These are phyloP conservation scores for Nothophoma quercina DNA, from an alignment of 2,329 filamentous ascomycete genomes.

Conservation along the genomic window DNA sequence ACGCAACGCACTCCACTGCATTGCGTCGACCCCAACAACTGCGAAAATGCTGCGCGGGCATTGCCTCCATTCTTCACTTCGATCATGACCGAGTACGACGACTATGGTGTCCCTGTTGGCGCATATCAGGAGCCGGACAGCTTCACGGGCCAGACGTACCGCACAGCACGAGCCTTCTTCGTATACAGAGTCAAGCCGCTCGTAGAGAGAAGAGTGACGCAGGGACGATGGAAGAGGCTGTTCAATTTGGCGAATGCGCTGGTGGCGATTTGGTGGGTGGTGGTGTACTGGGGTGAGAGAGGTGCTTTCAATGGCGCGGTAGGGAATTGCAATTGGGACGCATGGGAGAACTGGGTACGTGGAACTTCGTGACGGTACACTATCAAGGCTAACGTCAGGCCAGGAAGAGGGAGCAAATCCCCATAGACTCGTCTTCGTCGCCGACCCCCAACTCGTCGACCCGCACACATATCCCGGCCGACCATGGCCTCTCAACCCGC, in stretches of 20 bases:
- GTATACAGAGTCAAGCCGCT: conserved; percentile 40
- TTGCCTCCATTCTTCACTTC: conserved; percentile 6
- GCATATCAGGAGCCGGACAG: conserved; percentile 48
- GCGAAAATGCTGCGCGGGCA: conserved; percentile 43
- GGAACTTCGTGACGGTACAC: not conserved
- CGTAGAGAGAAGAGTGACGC: conserved; percentile 21
- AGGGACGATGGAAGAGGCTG: conserved; percentile 28
- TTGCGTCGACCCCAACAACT: conserved; percentile 9
- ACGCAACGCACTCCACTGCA: conserved; percentile 17
- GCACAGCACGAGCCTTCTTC: conserved; percentile 39
- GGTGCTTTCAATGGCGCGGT: conserved; percentile 77
- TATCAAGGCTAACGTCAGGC: conserved; percentile 18
- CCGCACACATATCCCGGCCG: conserved; percentile 93
- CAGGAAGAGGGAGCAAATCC: conserved; percentile 81
- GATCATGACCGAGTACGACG: conserved; percentile 50
- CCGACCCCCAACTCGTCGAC: conserved; percentile 91
- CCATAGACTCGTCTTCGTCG: conserved; percentile 83
- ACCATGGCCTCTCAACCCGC: conserved; percentile 72
- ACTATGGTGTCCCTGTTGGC: conserved; percentile 49
- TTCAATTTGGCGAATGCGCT: conserved; percentile 57
- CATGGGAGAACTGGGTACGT: conserved; percentile 91
- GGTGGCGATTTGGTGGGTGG: conserved; percentile 75
- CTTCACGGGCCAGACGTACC: conserved; percentile 41
- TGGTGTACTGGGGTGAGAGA: conserved; percentile 85
- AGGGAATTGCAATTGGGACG: conserved; percentile 77